A percentile compares a stretch with the other conserved stretches of the same genome.
Conservation (phyloP, 441 rosid genomes). For the Bruguiera hainesii region DNA sequence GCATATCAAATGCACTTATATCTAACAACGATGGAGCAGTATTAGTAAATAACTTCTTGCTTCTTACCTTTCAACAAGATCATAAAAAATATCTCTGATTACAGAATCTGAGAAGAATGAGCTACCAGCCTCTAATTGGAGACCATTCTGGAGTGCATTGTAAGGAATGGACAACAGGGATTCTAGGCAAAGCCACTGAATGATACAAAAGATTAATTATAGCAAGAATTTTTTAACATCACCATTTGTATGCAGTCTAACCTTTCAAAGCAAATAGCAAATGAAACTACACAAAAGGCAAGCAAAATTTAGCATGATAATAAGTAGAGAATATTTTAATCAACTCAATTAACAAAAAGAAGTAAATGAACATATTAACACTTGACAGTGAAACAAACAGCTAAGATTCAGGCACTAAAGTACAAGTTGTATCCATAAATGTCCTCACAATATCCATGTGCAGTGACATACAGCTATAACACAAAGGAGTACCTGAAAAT, state of each 20-base stretch:
- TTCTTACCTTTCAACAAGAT: constrained; percentile 80
- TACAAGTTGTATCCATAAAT: constrained; percentile 5
- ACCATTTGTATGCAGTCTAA: no score
- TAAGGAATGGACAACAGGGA: constrained; percentile 61
- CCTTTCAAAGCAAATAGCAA: no score
- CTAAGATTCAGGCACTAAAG: not conserved
- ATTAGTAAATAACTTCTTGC: constrained; percentile 1
- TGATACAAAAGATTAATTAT: constrained; percentile 24
- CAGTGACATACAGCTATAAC: not conserved
- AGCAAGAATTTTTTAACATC: no score
- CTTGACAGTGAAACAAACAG: not conserved
- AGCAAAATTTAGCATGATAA: constrained; percentile 5
- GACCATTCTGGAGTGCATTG: constrained; percentile 45
- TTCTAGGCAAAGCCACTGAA: constrained; percentile 92
- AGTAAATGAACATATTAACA: not conserved
- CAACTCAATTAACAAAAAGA: not conserved
- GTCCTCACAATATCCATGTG: constrained; percentile 1
- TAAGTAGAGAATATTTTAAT: constrained; percentile 4
- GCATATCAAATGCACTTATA: not conserved
- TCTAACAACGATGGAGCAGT: not conserved
- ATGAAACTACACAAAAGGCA: not conserved
- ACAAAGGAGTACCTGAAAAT: not conserved
- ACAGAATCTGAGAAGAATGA: constrained; percentile 63
- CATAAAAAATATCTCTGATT: constrained; percentile 53
- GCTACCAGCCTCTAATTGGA: constrained; percentile 36